phyloP scores from a whole-genome alignment of 495 filamentous ascomycete genomes.

The Hypomontagnella monticulosa region DNA sequence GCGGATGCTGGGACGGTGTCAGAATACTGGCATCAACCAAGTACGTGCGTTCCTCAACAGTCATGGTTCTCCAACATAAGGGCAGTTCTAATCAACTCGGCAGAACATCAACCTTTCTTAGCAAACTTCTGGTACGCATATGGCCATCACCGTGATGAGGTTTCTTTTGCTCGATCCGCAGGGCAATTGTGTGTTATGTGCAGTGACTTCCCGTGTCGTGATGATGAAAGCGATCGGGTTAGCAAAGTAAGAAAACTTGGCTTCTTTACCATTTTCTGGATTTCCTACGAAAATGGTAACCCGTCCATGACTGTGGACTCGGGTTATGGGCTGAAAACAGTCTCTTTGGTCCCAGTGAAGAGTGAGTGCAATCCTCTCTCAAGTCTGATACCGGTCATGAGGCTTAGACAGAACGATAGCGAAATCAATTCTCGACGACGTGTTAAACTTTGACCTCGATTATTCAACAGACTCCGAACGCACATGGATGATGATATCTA shows the following conservation, averaged over 20 bases:
- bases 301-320: slow-evolving; percentile 6
- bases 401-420: background rate
- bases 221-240: background rate
- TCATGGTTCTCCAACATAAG: background rate
- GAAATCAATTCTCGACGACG: too few species aligned
- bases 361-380: background rate
- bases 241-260: background rate
- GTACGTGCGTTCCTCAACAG: background rate
- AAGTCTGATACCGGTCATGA: background rate
- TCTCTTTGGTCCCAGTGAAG: background rate
- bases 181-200: slow-evolving; percentile 7
- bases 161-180: slow-evolving; percentile 9
- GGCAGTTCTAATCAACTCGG: background rate
- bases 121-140: background rate
- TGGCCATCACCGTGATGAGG: slow-evolving; percentile 6
- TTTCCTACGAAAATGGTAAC: background rate
- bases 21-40: background rate
- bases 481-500: slow-evolving; percentile 1
- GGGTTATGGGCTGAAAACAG: background rate
- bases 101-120: background rate
- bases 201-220: slow-evolving; percentile 2
- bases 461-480: slow-evolving; percentile 2
- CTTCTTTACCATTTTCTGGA: background rate
- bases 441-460: slow-evolving; percentile 3
- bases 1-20: background rate